These are phyloP conservation scores for Paecilomyces formosus DNA, from an alignment of 2,329 filamentous ascomycete species.

Conservation along the genomic window DNA sequence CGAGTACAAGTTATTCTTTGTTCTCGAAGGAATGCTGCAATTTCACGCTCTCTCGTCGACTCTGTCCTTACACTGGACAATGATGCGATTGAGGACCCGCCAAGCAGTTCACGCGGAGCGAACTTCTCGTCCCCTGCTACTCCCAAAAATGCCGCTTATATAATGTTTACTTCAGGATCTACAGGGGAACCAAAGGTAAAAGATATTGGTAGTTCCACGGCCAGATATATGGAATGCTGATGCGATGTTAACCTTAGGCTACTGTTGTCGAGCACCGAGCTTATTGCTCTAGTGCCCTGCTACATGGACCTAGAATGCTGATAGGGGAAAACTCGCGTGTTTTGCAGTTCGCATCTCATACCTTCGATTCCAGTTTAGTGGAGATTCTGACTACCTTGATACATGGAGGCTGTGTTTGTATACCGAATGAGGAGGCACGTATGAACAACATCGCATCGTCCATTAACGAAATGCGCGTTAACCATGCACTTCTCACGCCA, in stretches of 20 bases:
- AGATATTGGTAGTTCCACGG: constrained; percentile 1
- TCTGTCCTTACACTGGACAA: constrained; percentile 21
- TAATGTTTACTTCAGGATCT: constrained; percentile 54
- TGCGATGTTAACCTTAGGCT: constrained; percentile 32
- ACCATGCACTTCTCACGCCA: constrained; percentile 53
- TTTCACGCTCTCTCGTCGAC: constrained; percentile 14
- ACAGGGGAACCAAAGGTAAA: constrained; percentile 46
- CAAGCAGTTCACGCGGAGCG: constrained; percentile 7
- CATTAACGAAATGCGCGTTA: constrained; percentile 48
- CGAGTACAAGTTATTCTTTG: constrained; percentile 26
- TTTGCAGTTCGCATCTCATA: constrained; percentile 50
- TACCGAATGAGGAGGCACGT: constrained; percentile 46
- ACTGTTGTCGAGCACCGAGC: constrained; percentile 58
- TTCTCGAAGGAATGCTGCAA: constrained; percentile 17
- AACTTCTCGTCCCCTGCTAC: constrained; percentile 17
- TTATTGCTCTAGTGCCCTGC: constrained; percentile 48
- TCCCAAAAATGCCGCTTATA: constrained; percentile 38
- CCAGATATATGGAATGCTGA: constrained; percentile 1
- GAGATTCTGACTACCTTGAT: constrained; percentile 50
- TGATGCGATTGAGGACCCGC: constrained; percentile 15
- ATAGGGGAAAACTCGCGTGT: constrained; percentile 49
- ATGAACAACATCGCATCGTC: constrained; percentile 43
- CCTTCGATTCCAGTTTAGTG: constrained; percentile 48
- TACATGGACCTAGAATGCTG: constrained; percentile 43
- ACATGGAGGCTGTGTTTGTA: constrained; percentile 52